Percentiles rank a stretch among this genome's conserved stretches.
phyloP scores from a whole-genome alignment of 2,329 filamentous ascomycete species.

The Albophoma yamanashiensis region DNA sequence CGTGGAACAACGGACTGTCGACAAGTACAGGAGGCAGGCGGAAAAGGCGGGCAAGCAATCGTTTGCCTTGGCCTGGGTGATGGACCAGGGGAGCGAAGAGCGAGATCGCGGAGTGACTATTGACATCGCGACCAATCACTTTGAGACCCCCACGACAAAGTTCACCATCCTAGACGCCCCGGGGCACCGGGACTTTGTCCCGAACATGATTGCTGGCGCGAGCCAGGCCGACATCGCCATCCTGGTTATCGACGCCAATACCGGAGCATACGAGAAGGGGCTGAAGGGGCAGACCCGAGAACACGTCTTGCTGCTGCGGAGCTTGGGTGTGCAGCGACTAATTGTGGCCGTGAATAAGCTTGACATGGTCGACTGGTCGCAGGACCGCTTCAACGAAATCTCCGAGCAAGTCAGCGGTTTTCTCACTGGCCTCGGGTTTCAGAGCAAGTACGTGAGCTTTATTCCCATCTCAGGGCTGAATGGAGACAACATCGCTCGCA shows the following conservation, averaged over 20 bases:
- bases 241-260: slow-evolving; percentile 83
- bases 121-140: slow-evolving; percentile 90
- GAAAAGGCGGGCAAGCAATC: slow-evolving; percentile 89
- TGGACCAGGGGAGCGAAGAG: slow-evolving; percentile 88
- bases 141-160: slow-evolving; percentile 74
- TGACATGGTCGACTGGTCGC: slow-evolving; percentile 74
- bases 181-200: slow-evolving; percentile 90
- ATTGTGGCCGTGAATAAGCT: slow-evolving; percentile 95
- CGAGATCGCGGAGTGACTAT: slow-evolving; percentile 86
- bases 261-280: slow-evolving; percentile 86
- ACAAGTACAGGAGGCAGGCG: slow-evolving; percentile 80
- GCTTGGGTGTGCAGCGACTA: slow-evolving; percentile 79
- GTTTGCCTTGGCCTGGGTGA: slow-evolving; percentile 92
- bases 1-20: slow-evolving; percentile 77
- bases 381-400: slow-evolving; percentile 77
- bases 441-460: slow-evolving; percentile 70
- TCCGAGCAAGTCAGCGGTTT: slow-evolving; percentile 74
- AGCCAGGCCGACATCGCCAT: slow-evolving; percentile 95
- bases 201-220: slow-evolving; percentile 97
- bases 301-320: slow-evolving; percentile 80
- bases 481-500: slow-evolving; percentile 71
- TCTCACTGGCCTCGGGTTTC: slow-evolving; percentile 71
- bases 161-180: slow-evolving; percentile 96
- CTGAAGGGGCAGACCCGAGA: slow-evolving; percentile 90
- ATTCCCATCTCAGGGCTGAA: slow-evolving; percentile 83